Percentiles rank a stretch among this genome's conserved stretches.
phyloP scores from a whole-genome alignment of 148 eudicot species.

The Rhododendron mucronatum region DNA sequence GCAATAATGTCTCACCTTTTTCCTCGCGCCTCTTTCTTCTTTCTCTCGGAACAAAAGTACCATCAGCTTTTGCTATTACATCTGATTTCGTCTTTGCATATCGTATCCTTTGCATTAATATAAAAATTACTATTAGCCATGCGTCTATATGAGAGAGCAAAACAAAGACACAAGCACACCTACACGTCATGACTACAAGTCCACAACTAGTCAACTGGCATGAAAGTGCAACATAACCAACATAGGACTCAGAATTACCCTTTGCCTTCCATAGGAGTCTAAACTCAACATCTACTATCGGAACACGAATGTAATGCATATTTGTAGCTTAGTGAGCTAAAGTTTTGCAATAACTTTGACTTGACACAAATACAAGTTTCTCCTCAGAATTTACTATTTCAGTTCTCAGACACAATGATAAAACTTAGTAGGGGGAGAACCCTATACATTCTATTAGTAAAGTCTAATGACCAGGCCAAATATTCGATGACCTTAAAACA shows the following conservation, averaged over 20 bases:
- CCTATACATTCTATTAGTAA: background rate
- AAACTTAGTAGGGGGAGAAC: background rate
- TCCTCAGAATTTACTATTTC: background rate
- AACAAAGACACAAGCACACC: background rate
- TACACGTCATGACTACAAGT: background rate
- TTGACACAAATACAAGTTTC: background rate
- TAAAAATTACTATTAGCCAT: slow-evolving; percentile 3
- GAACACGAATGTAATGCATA: background rate
- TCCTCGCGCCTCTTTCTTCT: slow-evolving; percentile 87
- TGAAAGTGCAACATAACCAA: background rate
- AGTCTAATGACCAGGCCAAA: background rate
- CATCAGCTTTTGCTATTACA: slow-evolving; percentile 87
- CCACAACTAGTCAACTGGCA: background rate
- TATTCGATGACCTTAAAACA: background rate
- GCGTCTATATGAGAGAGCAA: background rate
- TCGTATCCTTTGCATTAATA: slow-evolving; percentile 65
- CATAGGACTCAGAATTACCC: no score
- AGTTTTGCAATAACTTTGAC: background rate
- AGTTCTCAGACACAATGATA: background rate
- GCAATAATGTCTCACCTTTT: slow-evolving; percentile 46
- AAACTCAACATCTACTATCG: background rate
- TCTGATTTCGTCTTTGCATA: slow-evolving; percentile 93
- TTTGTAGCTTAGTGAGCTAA: background rate
- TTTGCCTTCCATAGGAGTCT: background rate
- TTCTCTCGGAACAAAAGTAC: slow-evolving; percentile 85